Evolutionary conservation across 164 flowering plant genomes (phyloP), one percentile per base, ranked within the genome.

Genomic region (Platanus orientalis): DNA sequence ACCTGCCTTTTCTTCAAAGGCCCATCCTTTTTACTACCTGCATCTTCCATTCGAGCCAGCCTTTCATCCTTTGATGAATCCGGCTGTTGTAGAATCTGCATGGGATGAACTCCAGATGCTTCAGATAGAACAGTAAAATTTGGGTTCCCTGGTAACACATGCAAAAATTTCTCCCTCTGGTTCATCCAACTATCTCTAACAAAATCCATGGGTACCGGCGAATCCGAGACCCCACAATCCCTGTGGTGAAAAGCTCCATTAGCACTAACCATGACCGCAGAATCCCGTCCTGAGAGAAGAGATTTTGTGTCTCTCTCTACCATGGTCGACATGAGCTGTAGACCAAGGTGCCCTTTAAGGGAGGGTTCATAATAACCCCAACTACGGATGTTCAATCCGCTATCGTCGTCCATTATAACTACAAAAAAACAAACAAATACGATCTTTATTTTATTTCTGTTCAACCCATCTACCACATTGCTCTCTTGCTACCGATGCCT

Each of bases 291-390:
- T 0, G 90, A 73, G 28, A 80, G 47, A 63, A 76, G 76, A 4
- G 84, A 75, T 40, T 81, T 88, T 0, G 78, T 75, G 45, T 84
- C 88, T 6, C 83, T 83, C 24, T 88, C 92, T 0, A 74, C 76
- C 60, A 79, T 66, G 42, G 49, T 54, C 21, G 74, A 71, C 90
- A 84, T 85, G 59, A 91, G 88, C 80, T 91, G 91, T 62, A 91
- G 75, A 62, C 80, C 82, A 6, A 88, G 81, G 57, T 79, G 79
- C 27, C 85, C 84, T 48, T 83, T 86, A 36, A 73, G 63, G 39
- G 84, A 61, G 17, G 84, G 84, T 51, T 84, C 95, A 74, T 85
- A 87, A 57, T 83, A 85, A 24, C 84, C 93, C 97, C 97, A 91
- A 69, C 84, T 86, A 26, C 85, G 83, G 69, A 85, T 63, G 68